phyloP scores from a whole-genome alignment of 345 rosid species.

The Euphorbia tirucalli region DNA sequence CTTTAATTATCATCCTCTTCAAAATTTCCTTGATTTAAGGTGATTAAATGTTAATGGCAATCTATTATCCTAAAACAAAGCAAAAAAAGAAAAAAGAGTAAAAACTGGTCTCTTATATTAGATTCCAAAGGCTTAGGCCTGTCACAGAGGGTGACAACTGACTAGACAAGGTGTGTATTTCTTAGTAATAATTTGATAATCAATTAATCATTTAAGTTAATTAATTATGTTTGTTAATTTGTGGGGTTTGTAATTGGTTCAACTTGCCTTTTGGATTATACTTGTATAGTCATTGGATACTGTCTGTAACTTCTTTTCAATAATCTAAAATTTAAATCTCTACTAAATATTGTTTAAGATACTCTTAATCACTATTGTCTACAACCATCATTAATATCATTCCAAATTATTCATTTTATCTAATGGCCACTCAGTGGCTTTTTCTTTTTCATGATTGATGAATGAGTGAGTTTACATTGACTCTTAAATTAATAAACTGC shows the following conservation, averaged over 20 bases:
- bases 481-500: not conserved
- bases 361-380: not conserved
- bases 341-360: conserved; percentile 4
- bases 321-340: conserved; percentile 15
- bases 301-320: not conserved
- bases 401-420: too few species aligned
- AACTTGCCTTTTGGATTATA: not conserved
- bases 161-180: too few species aligned
- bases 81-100: too few species aligned
- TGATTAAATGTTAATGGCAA: too few species aligned
- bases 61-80: too few species aligned
- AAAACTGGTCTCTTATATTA: too few species aligned
- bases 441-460: conserved; percentile 2
- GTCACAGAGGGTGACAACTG: too few species aligned
- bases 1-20: too few species aligned
- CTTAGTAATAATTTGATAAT: too few species aligned
- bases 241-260: conserved; percentile 13
- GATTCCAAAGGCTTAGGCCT: too few species aligned
- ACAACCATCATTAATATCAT: not conserved
- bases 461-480: conserved; percentile 6
- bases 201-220: too few species aligned
- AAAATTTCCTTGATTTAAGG: too few species aligned
- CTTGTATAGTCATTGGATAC: conserved; percentile 30
- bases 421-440: not conserved
- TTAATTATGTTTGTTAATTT: not conserved